Conservation (phyloP, 805 yeast species). For the Sungouiozyma intestinalis region DNA sequence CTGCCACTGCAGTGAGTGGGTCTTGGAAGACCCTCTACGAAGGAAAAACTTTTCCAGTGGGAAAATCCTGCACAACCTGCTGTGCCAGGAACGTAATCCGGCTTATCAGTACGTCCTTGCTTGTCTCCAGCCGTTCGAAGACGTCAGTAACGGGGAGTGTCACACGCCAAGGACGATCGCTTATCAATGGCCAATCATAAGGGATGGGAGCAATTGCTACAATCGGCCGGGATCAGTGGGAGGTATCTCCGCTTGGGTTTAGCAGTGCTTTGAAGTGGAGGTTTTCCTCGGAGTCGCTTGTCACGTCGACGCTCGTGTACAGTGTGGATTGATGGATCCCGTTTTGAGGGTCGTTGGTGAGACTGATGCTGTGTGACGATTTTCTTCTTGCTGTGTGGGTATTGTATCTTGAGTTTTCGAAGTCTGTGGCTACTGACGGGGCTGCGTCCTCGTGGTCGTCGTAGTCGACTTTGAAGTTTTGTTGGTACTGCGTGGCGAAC, state of each 20-base stretch:
- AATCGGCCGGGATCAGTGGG: too few species aligned
- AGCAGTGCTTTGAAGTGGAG: not conserved
- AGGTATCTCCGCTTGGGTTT: too few species aligned
- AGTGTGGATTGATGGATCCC: slow-evolving; percentile 16
- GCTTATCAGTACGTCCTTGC: too few species aligned
- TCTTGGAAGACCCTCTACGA: not conserved
- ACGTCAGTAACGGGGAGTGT: too few species aligned
- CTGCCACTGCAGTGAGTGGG: too few species aligned
- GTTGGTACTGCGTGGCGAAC: slow-evolving; percentile 64
- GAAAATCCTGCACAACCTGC: not conserved
- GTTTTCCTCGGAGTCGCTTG: slow-evolving; percentile 18
- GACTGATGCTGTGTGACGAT: slow-evolving; percentile 20
- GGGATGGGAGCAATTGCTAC: too few species aligned
- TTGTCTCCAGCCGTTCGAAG: too few species aligned
- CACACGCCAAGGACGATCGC: too few species aligned
- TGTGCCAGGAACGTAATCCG: slow-evolving; percentile 10
- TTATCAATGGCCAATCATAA: too few species aligned
- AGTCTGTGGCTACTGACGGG: slow-evolving; percentile 6
- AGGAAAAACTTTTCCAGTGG: not conserved
- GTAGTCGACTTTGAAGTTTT: slow-evolving; percentile 32
- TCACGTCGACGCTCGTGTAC: slow-evolving; percentile 15
- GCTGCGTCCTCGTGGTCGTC: slow-evolving; percentile 9
- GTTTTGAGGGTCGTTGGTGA: slow-evolving; percentile 18
- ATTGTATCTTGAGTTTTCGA: not conserved
- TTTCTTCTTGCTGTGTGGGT: slow-evolving; percentile 17